Percentiles rank a stretch among this genome's conserved stretches.
Conservation (phyloP, 1,284 basidiomycete species). For the Trichosporon asahii region DNA sequence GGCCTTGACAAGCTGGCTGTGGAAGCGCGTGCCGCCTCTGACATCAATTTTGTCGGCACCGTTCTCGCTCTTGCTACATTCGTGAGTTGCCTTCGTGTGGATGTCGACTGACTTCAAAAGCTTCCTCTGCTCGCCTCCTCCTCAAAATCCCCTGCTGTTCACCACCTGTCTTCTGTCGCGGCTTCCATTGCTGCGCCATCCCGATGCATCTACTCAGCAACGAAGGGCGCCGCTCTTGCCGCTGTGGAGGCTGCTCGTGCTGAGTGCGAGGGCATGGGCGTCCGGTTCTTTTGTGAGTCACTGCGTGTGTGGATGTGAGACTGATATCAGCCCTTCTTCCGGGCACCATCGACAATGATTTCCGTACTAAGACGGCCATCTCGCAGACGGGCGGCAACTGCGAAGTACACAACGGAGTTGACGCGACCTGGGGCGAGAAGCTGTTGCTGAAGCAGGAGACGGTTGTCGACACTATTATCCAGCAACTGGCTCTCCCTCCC, state of each 20-base stretch:
- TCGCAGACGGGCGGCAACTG: slow-evolving; percentile 53
- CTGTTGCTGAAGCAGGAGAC: slow-evolving; percentile 38
- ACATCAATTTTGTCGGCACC: slow-evolving; percentile 55
- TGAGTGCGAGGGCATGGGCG: slow-evolving; percentile 49
- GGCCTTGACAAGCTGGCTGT: slow-evolving; percentile 49
- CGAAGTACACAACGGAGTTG: slow-evolving; percentile 29
- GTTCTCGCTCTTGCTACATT: slow-evolving; percentile 54
- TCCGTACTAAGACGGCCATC: slow-evolving; percentile 64
- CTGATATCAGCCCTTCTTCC: slow-evolving; percentile 42
- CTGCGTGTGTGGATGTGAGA: background rate
- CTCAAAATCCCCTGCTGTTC: slow-evolving; percentile 68
- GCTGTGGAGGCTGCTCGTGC: slow-evolving; percentile 71
- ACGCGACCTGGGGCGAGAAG: slow-evolving; percentile 37
- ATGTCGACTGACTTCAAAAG: slow-evolving; percentile 50
- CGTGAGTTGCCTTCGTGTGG: slow-evolving; percentile 27
- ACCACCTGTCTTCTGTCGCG: slow-evolving; percentile 75
- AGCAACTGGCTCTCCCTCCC: slow-evolving; percentile 43
- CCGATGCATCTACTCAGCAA: slow-evolving; percentile 76
- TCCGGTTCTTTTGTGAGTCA: slow-evolving; percentile 49
- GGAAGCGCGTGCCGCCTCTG: slow-evolving; percentile 47
- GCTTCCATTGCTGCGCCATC: slow-evolving; percentile 81
- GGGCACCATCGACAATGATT: slow-evolving; percentile 63
- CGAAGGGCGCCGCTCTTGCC: slow-evolving; percentile 74
- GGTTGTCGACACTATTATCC: slow-evolving; percentile 44
- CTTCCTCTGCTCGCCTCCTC: slow-evolving; percentile 70